Base-by-base conservation (phyloP, 1,284 basidiomycete genomes). In the Thelephora terrestris region DNA sequence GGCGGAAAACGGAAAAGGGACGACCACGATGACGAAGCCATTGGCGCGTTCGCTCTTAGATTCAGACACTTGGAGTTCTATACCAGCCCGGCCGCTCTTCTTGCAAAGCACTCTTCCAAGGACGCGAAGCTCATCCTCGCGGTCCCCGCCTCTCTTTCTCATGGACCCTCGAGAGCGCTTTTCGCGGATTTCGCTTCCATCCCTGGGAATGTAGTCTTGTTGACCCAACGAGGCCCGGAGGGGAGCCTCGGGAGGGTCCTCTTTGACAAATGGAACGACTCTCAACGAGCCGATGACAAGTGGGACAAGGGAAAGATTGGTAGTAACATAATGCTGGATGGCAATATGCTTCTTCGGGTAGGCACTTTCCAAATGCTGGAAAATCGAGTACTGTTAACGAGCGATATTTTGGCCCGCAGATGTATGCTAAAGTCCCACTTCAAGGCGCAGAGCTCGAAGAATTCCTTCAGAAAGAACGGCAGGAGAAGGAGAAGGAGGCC, bases 111-210 rank as follows among this genome's bases (percentile, higher is more conserved):
- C 58, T 89, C 92, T 0, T 81, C 84, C 0, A 85, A 83, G 55
- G 81, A 88, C 50, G 91, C 95, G 0, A 98, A 97, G 62, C 76
- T 97, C 34, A 91, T 99, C 47, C 75, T 99, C 5, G 91, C 95
- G 0, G 87, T 95, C 18, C 95, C 96, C 0, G 82, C 88, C 0
- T 90, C 90, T 0, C 74, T 99, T 52, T 95, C 93, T 0, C 88
- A 98, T 60, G 95, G 96, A 1, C 87, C 90, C 7, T 95, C 94
- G 0, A 77, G 95, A 20, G 72, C 77, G 29, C 64, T 99, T 2
- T 95, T 99, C 61, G 74, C 82, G 9, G 79, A 90, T 40, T 91
- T 97, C 65, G 91, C 89, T 3, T 73, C 78, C 6, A 75, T 81
- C 9, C 78, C 86, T 0, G 83, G 85, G 50, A 96, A 96, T 56